phyloP scores from a whole-genome alignment of 306 rosid species.

The Cucurbita maxima region DNA sequence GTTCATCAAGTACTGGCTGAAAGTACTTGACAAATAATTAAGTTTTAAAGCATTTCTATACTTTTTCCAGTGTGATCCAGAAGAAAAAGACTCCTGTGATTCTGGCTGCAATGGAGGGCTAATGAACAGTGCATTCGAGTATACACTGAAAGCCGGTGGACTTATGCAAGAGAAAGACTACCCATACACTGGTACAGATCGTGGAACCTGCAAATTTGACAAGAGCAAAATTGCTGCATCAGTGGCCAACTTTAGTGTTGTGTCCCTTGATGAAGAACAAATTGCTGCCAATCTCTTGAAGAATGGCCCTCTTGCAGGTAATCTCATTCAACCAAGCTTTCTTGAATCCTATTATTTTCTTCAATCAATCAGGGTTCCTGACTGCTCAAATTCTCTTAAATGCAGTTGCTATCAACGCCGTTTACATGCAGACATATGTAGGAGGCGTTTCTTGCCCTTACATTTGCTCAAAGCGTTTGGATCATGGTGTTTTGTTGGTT shows the following conservation, averaged over 20 bases:
- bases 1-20: neutral
- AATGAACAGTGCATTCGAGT: constrained; percentile 97
- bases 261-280: constrained; percentile 83
- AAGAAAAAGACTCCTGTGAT: constrained; percentile 70
- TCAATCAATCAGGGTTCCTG: neutral
- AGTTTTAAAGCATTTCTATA: neutral
- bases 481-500: constrained; percentile 83
- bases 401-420: constrained; percentile 93
- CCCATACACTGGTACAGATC: constrained; percentile 75
- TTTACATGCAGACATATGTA: constrained; percentile 79
- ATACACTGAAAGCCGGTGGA: constrained; percentile 81
- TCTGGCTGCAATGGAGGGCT: constrained; percentile 87
- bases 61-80: constrained; percentile 81
- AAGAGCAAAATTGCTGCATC: constrained; percentile 63
- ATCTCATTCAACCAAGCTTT: neutral
- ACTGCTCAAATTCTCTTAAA: neutral
- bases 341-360: neutral
- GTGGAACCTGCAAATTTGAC: constrained; percentile 72
- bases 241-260: constrained; percentile 79
- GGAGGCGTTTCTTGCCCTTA: constrained; percentile 95
- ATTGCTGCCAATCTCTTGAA: constrained; percentile 86
- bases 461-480: constrained; percentile 56
- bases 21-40: neutral
- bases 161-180: constrained; percentile 82
- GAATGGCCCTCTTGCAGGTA: constrained; percentile 94